Evolutionary conservation across 2,329 filamentous ascomycete genomes (phyloP).

Genomic region (Akanthomyces uredinophilus): DNA sequence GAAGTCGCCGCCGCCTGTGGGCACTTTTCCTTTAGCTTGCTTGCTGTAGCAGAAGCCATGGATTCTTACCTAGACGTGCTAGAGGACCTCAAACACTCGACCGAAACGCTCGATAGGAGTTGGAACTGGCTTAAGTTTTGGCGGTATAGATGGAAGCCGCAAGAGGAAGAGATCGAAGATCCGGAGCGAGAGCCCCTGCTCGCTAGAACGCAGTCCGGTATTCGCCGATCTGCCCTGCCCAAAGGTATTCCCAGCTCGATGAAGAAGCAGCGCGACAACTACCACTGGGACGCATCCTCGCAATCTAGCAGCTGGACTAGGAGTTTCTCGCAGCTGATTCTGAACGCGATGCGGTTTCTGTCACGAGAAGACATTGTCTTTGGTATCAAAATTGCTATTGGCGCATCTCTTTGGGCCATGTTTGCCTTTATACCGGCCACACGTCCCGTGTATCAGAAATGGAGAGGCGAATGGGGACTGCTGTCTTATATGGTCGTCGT

Average conservation of each 20-base stretch:
- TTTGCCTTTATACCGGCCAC: constrained; percentile 80
- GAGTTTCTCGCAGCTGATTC: constrained; percentile 39
- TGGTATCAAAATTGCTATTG: constrained; percentile 87
- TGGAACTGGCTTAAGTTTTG: constrained; percentile 91
- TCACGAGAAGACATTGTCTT: constrained; percentile 61
- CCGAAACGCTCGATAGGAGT: constrained; percentile 55
- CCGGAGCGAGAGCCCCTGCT: constrained; percentile 40
- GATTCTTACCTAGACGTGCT: constrained; percentile 75
- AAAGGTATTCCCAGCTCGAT: constrained; percentile 52
- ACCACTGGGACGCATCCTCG: constrained; percentile 52
- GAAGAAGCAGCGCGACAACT: constrained; percentile 46
- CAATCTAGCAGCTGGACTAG: constrained; percentile 40
- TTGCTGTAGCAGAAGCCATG: constrained; percentile 88
- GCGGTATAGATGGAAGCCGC: constrained; percentile 32
- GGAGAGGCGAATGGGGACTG: constrained; percentile 95
- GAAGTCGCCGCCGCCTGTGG: constrained; percentile 97
- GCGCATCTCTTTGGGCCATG: constrained; percentile 82
- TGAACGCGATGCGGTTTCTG: constrained; percentile 43
- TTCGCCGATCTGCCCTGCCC: constrained; percentile 50
- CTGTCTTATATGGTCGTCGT: constrained; percentile 97
- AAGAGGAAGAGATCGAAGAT: constrained; percentile 26
- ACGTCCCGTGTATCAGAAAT: constrained; percentile 74
- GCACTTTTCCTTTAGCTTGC: constrained; percentile 88
- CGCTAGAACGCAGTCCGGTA: constrained; percentile 36
- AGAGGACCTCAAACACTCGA: constrained; percentile 74